These are phyloP conservation scores for Boletus subcaerulescens DNA, from an alignment of 768 basidiomycete genomes.

Conservation along the genomic window DNA sequence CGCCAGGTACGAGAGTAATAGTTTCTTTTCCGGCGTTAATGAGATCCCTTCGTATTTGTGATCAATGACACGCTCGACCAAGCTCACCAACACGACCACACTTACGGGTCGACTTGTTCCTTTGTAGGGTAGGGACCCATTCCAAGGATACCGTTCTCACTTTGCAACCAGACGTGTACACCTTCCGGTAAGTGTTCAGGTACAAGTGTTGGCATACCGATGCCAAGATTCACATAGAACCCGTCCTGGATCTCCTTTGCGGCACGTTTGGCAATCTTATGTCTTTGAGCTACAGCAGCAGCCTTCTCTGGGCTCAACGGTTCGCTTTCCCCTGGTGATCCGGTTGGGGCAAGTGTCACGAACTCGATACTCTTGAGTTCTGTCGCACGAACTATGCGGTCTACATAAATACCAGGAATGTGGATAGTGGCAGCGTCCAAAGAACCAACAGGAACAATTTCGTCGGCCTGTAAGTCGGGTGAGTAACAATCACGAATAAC, in stretches of 20 bases:
- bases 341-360: constrained; percentile 59
- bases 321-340: constrained; percentile 28
- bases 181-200: constrained; percentile 73
- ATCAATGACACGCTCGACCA: background rate
- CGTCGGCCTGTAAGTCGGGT: constrained; percentile 59
- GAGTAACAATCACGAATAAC: background rate
- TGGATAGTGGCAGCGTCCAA: constrained; percentile 82
- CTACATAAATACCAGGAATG: constrained; percentile 81
- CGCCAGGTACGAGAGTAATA: constrained; percentile 87
- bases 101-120: constrained; percentile 78
- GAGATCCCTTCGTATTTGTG: constrained; percentile 56
- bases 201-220: constrained; percentile 89
- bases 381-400: constrained; percentile 81
- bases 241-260: constrained; percentile 89
- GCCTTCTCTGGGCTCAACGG: constrained; percentile 47
- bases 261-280: constrained; percentile 80
- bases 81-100: constrained; percentile 11
- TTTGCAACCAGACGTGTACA: constrained; percentile 85
- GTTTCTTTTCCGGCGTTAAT: constrained; percentile 97
- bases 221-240: constrained; percentile 84
- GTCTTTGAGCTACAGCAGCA: constrained; percentile 52
- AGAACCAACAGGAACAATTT: constrained; percentile 81
- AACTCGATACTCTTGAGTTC: constrained; percentile 77
- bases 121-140: constrained; percentile 89
- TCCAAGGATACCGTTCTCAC: constrained; percentile 87